A percentile compares a stretch with the other conserved stretches of the same genome.
phyloP scores from a whole-genome alignment of 1,139 yeast genomes.

The Hemisphaericaspora subhashii region DNA sequence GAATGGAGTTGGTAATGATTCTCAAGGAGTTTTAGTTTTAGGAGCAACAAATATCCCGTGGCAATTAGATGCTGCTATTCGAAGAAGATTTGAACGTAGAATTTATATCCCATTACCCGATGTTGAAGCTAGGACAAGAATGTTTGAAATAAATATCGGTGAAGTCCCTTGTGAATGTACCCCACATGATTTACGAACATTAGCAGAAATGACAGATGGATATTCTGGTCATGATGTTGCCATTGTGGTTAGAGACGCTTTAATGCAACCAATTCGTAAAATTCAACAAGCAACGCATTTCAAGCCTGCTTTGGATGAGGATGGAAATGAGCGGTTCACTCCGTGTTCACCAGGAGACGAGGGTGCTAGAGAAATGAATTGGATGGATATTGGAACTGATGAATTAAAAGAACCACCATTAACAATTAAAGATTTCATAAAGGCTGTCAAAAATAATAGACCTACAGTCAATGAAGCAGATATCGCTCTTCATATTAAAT shows the following conservation, averaged over 20 bases:
- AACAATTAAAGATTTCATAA: slow-evolving; percentile 87
- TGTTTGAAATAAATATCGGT: slow-evolving; percentile 95
- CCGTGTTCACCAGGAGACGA: slow-evolving; percentile 97
- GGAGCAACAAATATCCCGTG: slow-evolving; percentile 99
- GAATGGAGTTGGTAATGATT: slow-evolving; percentile 98
- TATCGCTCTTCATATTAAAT: slow-evolving; percentile 77
- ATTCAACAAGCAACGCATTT: slow-evolving; percentile 97
- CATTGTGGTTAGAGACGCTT: slow-evolving; percentile 93
- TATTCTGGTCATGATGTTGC: slow-evolving; percentile 98
- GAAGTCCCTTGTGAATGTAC: slow-evolving; percentile 80
- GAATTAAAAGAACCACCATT: slow-evolving; percentile 87
- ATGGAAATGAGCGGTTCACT: slow-evolving; percentile 53
- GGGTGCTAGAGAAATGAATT: slow-evolving; percentile 83
- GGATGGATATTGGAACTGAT: slow-evolving; percentile 91
- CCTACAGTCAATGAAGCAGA: slow-evolving; percentile 93
- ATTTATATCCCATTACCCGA: slow-evolving; percentile 96
- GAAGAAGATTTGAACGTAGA: slow-evolving; percentile 94
- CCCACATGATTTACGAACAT: slow-evolving; percentile 67
- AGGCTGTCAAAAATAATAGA: slow-evolving; percentile 86
- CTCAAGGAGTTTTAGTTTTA: slow-evolving; percentile 86
- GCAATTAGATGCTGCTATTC: slow-evolving; percentile 97
- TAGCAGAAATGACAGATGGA: slow-evolving; percentile 95
- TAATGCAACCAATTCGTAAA: slow-evolving; percentile 96
- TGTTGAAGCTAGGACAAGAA: slow-evolving; percentile 80
- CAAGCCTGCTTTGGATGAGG: slow-evolving; percentile 49